Base-by-base conservation (phyloP, 768 basidiomycete species). In the Cyathus striatus region DNA sequence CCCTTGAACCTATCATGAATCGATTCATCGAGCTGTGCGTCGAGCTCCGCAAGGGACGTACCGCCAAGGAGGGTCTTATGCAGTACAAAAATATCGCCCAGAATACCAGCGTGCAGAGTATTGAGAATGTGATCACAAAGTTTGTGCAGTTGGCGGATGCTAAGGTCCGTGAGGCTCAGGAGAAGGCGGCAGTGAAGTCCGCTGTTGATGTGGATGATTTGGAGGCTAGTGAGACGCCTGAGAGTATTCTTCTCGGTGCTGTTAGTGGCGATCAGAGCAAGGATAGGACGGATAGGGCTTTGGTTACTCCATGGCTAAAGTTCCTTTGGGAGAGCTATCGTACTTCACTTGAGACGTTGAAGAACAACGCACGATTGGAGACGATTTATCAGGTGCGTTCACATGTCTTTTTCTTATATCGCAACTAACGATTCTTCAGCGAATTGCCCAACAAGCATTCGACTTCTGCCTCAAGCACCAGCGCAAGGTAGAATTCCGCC, bases 321-420 rank as follows among this genome's bases (percentile, higher is more conserved):
- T 96, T 97, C 64, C 75, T 93, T n/a, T 98, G 94, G 93, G 95
- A 98, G 72, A 90, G 90, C 53, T 97, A 97, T 60, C 83, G 95
- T 44, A 96, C 91, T 16, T 91, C 88, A 1, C 70, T 99, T 32
- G 95, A 98, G 69, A 93, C 93, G 2, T 74, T 97, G 50, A 95
- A 97, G 61, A 95, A 96, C 60, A 97, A 96, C 57, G 88, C 91
- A 14, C 72, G 95, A 14, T 66, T 98, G 27, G 95, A 99, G 66
- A 68, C 72, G 14, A 90, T 98, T 48, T 99, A 99, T 67, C 95
- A 97, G 76, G 91, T 88, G 37, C 43, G 81, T 64, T 22, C 18
- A 41, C 9, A 41, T 22, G 6, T 36, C 39, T 18, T 18, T n/a
- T n/a, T 16, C 17, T 35, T 32, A 39, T 18, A 2, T 22, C 24